Conservation (phyloP, 1,284 basidiomycete genomes). For the Pseudomicrostroma phylloplanum region DNA sequence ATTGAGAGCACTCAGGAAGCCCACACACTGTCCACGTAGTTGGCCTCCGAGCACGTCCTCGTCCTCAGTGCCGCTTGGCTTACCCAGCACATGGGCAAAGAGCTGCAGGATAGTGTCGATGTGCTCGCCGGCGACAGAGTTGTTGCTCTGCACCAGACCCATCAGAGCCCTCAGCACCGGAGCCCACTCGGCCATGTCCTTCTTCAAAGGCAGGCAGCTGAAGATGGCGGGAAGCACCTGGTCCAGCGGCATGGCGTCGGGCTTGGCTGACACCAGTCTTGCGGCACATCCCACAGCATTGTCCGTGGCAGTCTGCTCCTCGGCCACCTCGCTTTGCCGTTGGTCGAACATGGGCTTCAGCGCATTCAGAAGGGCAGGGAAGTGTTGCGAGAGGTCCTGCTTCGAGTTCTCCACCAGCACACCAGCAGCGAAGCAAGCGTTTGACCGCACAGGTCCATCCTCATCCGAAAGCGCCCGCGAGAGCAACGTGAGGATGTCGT, state of each 20-base stretch:
- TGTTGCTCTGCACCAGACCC: conserved; percentile 72
- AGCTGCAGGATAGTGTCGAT: conserved; percentile 76
- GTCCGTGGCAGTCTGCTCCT: conserved; percentile 79
- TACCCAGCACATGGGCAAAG: conserved; percentile 71
- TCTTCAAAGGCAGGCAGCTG: conserved; percentile 73
- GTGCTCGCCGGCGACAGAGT: conserved; percentile 62
- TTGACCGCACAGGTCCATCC: conserved; percentile 88
- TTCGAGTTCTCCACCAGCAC: conserved; percentile 83
- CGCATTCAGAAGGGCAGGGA: conserved; percentile 68
- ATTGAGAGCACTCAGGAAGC: conserved; percentile 70
- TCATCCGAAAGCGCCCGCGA: conserved; percentile 67
- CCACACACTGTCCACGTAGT: conserved; percentile 54
- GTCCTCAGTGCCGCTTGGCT: conserved; percentile 16
- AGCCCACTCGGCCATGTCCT: conserved; percentile 64
- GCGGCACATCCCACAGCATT: conserved; percentile 91
- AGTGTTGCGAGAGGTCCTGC: conserved; percentile 76
- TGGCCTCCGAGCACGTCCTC: conserved; percentile 39
- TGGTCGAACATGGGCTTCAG: conserved; percentile 78
- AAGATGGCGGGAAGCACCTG: conserved; percentile 77
- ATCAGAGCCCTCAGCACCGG: conserved; percentile 86
- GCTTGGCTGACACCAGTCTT: conserved; percentile 79
- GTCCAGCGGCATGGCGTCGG: conserved; percentile 75
- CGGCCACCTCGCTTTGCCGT: conserved; percentile 56
- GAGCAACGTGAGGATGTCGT: conserved; percentile 53
- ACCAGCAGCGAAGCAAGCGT: conserved; percentile 89